phyloP scores from a whole-genome alignment of 495 filamentous ascomycete species.

The Bathelium albidoporum region DNA sequence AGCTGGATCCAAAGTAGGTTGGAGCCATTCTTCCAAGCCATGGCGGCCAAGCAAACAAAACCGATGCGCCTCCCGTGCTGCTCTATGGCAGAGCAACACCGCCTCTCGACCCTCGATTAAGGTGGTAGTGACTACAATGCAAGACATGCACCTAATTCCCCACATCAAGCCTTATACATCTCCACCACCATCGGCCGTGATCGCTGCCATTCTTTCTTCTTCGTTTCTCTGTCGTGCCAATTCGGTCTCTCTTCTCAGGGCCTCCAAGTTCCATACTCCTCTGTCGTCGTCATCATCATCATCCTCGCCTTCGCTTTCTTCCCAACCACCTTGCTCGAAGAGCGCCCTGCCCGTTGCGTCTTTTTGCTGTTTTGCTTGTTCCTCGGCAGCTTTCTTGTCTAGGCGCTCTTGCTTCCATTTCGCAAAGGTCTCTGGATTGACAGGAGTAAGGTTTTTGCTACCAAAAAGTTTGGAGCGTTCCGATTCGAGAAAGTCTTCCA shows the following conservation, averaged over 20 bases:
- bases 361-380: slow-evolving; percentile 76
- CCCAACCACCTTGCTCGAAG: slow-evolving; percentile 96
- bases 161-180: not conserved
- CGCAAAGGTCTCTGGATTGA: slow-evolving; percentile 82
- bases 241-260: slow-evolving; percentile 40
- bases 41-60: not conserved
- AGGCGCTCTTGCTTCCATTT: slow-evolving; percentile 91
- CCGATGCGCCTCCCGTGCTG: not conserved
- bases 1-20: no score
- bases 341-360: slow-evolving; percentile 88
- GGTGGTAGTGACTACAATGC: not conserved
- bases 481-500: slow-evolving; percentile 94
- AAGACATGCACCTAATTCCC: not conserved
- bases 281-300: slow-evolving; percentile 47
- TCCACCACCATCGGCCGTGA: slow-evolving; percentile 1
- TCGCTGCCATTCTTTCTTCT: slow-evolving; percentile 42
- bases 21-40: not conserved
- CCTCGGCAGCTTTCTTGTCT: slow-evolving; percentile 90
- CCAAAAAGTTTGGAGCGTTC: slow-evolving; percentile 90
- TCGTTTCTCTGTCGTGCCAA: slow-evolving; percentile 49
- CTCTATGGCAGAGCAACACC: not conserved
- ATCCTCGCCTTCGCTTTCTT: slow-evolving; percentile 54
- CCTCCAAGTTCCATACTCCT: slow-evolving; percentile 68
- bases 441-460: slow-evolving; percentile 61
- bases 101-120: no score